phyloP scores from a whole-genome alignment of 768 basidiomycete genomes.

The Boletellus emodensis region DNA sequence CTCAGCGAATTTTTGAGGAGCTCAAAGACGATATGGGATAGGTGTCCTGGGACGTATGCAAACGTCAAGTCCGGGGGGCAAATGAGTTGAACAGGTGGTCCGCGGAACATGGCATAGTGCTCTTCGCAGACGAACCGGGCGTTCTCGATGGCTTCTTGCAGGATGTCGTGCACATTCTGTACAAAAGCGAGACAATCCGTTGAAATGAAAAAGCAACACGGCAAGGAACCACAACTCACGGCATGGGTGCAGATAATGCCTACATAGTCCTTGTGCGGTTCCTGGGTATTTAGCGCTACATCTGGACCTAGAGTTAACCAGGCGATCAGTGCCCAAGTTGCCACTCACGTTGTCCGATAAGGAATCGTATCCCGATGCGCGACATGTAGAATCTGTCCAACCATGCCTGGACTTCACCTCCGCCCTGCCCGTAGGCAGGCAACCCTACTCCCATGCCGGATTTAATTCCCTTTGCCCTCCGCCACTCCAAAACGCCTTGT shows the following conservation, averaged over 20 bases:
- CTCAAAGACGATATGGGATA: conserved; percentile 96
- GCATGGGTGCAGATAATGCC: conserved; percentile 96
- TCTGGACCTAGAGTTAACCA: conserved; percentile 43
- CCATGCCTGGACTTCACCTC: conserved; percentile 90
- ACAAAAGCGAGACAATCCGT: not conserved
- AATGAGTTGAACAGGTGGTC: conserved; percentile 93
- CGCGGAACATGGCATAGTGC: conserved; percentile 93
- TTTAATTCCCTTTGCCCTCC: conserved; percentile 44
- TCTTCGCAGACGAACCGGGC: conserved; percentile 94
- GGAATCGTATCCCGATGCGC: conserved; percentile 91
- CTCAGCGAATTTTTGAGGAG: conserved; percentile 96
- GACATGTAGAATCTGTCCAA: conserved; percentile 96
- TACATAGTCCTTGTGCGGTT: conserved; percentile 87
- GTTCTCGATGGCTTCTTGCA: conserved; percentile 98
- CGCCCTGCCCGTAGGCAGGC: conserved; percentile 54
- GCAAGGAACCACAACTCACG: conserved; percentile 39
- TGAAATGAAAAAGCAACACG: not conserved
- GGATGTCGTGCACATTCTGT: conserved; percentile 92
- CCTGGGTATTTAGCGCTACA: conserved; percentile 89
- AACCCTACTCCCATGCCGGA: conserved; percentile 27
- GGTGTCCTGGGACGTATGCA: conserved; percentile 93
- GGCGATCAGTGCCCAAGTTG: not conserved
- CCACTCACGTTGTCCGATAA: conserved; percentile 89
- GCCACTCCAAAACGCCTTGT: conserved; percentile 97
- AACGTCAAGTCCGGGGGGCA: conserved; percentile 85